Conservation (phyloP, 2,329 filamentous ascomycete species). For the Pseudonectria buxi region DNA sequence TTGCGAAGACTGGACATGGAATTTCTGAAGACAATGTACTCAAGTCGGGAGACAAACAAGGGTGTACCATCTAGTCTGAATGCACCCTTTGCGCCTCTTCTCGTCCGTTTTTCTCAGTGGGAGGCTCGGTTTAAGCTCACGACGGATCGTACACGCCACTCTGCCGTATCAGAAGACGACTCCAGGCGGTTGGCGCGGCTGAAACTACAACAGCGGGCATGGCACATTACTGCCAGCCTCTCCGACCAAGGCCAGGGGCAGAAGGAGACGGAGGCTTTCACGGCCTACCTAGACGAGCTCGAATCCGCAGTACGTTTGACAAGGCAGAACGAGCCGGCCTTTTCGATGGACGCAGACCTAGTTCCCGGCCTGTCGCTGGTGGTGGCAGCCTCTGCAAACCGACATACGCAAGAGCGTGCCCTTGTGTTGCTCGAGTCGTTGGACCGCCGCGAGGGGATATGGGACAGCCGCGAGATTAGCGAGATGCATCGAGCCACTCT, state of each 20-base stretch:
- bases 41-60: background rate
- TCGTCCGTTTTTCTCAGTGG: background rate
- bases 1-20: conserved; percentile 9
- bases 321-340: background rate
- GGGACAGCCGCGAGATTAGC: conserved; percentile 15
- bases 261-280: too few species aligned
- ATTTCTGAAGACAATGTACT: background rate
- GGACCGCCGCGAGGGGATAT: conserved; percentile 14
- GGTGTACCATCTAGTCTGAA: conserved; percentile 3
- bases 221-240: too few species aligned
- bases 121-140: too few species aligned
- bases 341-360: conserved; percentile 1
- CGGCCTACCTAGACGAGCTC: too few species aligned
- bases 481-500: conserved; percentile 6
- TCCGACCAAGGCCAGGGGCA: too few species aligned
- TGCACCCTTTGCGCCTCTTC: conserved; percentile 5
- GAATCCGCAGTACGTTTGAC: too few species aligned
- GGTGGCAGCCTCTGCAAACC: conserved; percentile 3
- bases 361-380: background rate
- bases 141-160: too few species aligned
- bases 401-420: background rate
- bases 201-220: too few species aligned
- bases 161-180: too few species aligned
- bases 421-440: conserved; percentile 10
- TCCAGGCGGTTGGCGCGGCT: too few species aligned